Conservation (phyloP, 2,329 filamentous ascomycete species). For the Apiospora malaysiana region DNA sequence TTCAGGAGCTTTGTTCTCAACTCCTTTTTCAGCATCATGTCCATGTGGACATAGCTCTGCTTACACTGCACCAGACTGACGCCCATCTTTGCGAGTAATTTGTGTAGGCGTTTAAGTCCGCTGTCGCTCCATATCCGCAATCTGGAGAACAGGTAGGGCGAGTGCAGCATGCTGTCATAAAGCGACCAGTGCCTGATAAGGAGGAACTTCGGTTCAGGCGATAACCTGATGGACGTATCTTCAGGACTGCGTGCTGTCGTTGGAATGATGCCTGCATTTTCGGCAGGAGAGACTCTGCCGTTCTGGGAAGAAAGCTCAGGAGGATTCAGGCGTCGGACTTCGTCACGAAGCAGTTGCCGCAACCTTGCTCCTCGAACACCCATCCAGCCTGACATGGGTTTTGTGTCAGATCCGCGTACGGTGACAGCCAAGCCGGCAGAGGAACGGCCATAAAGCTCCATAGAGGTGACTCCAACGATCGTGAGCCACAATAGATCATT, state of each 20-base stretch:
- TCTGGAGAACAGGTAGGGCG: slow-evolving; percentile 88
- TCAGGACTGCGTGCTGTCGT: slow-evolving; percentile 88
- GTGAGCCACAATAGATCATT: slow-evolving; percentile 95
- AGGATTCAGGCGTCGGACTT: slow-evolving; percentile 92
- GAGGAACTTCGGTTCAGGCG: slow-evolving; percentile 91
- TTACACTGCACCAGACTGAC: slow-evolving; percentile 92
- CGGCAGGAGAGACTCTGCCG: slow-evolving; percentile 62
- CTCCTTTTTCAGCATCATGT: slow-evolving; percentile 92
- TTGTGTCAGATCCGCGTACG: slow-evolving; percentile 60
- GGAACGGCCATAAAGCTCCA: slow-evolving; percentile 88
- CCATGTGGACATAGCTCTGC: slow-evolving; percentile 97
- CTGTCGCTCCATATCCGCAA: slow-evolving; percentile 94
- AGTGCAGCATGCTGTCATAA: slow-evolving; percentile 98
- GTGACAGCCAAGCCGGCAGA: slow-evolving; percentile 76
- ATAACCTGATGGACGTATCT: slow-evolving; percentile 89
- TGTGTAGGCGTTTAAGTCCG: slow-evolving; percentile 87
- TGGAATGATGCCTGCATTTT: slow-evolving; percentile 81
- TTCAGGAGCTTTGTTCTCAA: slow-evolving; percentile 85
- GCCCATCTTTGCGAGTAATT: slow-evolving; percentile 97
- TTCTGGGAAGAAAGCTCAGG: slow-evolving; percentile 65
- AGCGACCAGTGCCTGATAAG: slow-evolving; percentile 95
- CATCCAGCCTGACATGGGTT: slow-evolving; percentile 73
- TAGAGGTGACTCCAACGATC: slow-evolving; percentile 92
- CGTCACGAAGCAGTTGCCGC: slow-evolving; percentile 85
- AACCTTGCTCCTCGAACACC: slow-evolving; percentile 83